A percentile compares a stretch with the other conserved stretches of the same genome.
Evolutionary conservation across 2,329 filamentous ascomycete species (phyloP).

Genomic region (Domatiomyces globalis): DNA sequence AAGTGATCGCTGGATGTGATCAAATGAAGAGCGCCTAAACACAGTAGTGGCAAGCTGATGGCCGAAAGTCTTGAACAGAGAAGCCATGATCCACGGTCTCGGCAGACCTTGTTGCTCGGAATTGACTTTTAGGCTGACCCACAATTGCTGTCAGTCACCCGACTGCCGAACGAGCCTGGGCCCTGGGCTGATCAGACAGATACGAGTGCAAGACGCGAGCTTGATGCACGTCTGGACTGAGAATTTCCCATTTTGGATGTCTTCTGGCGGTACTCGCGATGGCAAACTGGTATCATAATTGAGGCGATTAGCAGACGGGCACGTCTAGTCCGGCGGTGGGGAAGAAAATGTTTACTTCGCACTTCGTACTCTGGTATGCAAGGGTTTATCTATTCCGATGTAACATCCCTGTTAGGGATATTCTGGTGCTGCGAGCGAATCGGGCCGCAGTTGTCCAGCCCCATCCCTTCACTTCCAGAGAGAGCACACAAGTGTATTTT

Average conservation of each 20-base stretch:
- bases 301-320: neutral
- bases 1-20: neutral
- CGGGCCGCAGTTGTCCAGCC: neutral
- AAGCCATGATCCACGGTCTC: neutral
- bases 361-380: no score
- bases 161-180: neutral
- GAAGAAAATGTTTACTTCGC: neutral
- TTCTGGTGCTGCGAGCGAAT: neutral
- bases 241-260: neutral
- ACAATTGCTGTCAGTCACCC: neutral
- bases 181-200: neutral
- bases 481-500: neutral
- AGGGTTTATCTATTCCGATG: neutral
- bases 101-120: neutral
- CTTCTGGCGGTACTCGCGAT: neutral
- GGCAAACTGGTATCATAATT: neutral
- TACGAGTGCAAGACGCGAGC: neutral
- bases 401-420: neutral
- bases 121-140: neutral
- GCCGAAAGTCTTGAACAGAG: neutral
- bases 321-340: neutral
- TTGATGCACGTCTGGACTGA: neutral
- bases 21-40: neutral
- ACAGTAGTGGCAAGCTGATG: neutral
- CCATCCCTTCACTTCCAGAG: neutral